Evolutionary conservation across 352 stramenopile genomes (phyloP).

Genomic region (Globisporangium polare): DNA sequence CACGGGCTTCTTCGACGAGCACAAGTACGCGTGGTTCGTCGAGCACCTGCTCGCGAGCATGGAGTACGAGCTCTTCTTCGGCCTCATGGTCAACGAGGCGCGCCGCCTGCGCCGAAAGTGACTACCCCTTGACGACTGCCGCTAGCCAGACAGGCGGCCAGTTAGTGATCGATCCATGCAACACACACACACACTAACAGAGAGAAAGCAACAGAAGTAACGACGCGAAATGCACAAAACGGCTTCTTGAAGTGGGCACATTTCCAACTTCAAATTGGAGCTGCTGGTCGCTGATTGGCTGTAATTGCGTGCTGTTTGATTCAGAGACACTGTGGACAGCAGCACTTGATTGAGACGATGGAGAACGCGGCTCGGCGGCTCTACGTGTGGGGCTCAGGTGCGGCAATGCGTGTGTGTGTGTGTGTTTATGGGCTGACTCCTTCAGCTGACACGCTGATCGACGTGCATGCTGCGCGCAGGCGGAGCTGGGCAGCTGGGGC

Average conservation of each 20-base stretch:
- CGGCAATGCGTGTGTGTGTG: neutral
- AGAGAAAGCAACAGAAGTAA: neutral
- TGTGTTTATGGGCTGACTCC: too few relatives aligned
- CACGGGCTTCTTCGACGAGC: slow-evolving; percentile 64
- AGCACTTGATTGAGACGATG: neutral
- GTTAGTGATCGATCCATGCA: neutral
- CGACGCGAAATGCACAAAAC: too few relatives aligned
- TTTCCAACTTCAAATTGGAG: neutral
- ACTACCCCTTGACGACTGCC: slow-evolving; percentile 4
- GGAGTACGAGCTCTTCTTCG: slow-evolving; percentile 81
- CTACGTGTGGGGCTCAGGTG: slow-evolving; percentile 63
- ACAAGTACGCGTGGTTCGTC: slow-evolving; percentile 73
- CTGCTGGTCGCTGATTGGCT: slow-evolving; percentile 3
- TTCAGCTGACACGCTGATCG: neutral
- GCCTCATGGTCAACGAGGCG: slow-evolving; percentile 77
- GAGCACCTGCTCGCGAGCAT: slow-evolving; percentile 74
- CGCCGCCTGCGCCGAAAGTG: slow-evolving; percentile 59
- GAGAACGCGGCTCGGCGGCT: neutral
- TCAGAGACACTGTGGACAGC: neutral
- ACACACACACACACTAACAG: neutral
- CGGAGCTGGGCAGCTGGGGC: slow-evolving; percentile 58
- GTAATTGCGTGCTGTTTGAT: neutral
- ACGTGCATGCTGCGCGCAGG: slow-evolving; percentile 25
- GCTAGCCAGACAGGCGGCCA: neutral
- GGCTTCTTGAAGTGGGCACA: too few relatives aligned